Percentiles rank a stretch among this genome's conserved stretches.
These are phyloP conservation scores for Fraxinus excelsior DNA, from an alignment of 257 asterid species.

Conservation along the genomic window DNA sequence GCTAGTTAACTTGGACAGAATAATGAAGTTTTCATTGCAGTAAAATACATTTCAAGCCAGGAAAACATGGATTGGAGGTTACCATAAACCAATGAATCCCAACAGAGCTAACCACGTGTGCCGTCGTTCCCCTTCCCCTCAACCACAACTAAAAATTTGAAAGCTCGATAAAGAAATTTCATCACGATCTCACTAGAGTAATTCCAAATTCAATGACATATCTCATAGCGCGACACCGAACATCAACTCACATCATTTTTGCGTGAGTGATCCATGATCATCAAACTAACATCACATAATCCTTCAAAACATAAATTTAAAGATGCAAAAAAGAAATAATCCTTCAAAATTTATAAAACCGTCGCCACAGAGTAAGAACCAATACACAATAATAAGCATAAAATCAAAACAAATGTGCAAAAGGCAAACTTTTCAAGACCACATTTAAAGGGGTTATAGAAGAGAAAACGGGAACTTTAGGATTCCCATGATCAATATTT, in stretches of 20 bases:
- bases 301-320: neutral
- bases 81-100: no score
- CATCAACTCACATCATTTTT: constrained; percentile 39
- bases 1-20: neutral
- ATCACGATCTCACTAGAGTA: neutral
- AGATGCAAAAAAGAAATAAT: neutral
- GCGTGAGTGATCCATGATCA: constrained; percentile 37
- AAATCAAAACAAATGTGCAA: neutral
- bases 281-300: neutral
- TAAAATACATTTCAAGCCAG: neutral
- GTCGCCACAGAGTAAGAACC: neutral
- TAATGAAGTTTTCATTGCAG: neutral
- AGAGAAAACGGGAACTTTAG: neutral
- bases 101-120: neutral
- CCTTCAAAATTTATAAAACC: no score
- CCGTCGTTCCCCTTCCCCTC: neutral
- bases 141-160: neutral
- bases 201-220: neutral
- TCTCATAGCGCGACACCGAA: constrained; percentile 19
- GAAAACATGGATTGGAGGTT: neutral
- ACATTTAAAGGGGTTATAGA: neutral
- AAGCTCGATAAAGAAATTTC: neutral
- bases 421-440: no score
- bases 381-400: neutral
- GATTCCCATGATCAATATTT: neutral